These are phyloP conservation scores for Omphalea diandra DNA, from an alignment of 441 rosid genomes.

Conservation along the genomic window DNA sequence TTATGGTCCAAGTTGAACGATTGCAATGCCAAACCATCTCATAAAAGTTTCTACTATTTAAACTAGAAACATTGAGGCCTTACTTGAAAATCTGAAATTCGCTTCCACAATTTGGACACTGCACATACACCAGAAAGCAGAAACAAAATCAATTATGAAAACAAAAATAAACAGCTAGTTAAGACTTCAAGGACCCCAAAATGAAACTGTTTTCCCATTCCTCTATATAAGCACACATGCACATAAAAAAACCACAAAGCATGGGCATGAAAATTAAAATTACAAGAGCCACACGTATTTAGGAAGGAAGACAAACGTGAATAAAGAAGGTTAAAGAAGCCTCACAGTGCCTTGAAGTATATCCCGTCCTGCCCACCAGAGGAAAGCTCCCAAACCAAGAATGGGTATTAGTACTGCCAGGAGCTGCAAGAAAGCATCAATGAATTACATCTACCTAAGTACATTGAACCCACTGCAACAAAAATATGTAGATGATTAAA, in stretches of 20 bases:
- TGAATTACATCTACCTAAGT: conserved; percentile 12
- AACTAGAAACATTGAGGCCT: conserved; percentile 28
- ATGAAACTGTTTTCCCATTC: neutral
- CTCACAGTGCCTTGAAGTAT: conserved; percentile 72
- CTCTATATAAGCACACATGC: no score
- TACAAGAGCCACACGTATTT: no score
- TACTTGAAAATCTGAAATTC: conserved; percentile 88
- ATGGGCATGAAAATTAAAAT: no score
- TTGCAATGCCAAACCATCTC: no score
- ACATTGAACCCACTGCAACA: neutral
- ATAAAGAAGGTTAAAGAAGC: conserved; percentile 14
- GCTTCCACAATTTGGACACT: conserved; percentile 94
- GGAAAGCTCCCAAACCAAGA: conserved; percentile 74
- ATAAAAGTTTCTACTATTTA: neutral
- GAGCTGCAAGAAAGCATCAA: conserved; percentile 47
- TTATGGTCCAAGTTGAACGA: conserved; percentile 17
- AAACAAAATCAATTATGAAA: conserved; percentile 13
- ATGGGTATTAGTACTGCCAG: conserved; percentile 65
- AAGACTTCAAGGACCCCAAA: neutral
- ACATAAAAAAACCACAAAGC: neutral
- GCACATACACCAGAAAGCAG: conserved; percentile 28
- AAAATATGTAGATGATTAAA: neutral
- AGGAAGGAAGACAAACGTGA: neutral
- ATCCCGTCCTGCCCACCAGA: conserved; percentile 94
- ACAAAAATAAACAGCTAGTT: neutral